phyloP scores from a whole-genome alignment of 108 stramenopile species.

The Thalassiosira profunda region DNA sequence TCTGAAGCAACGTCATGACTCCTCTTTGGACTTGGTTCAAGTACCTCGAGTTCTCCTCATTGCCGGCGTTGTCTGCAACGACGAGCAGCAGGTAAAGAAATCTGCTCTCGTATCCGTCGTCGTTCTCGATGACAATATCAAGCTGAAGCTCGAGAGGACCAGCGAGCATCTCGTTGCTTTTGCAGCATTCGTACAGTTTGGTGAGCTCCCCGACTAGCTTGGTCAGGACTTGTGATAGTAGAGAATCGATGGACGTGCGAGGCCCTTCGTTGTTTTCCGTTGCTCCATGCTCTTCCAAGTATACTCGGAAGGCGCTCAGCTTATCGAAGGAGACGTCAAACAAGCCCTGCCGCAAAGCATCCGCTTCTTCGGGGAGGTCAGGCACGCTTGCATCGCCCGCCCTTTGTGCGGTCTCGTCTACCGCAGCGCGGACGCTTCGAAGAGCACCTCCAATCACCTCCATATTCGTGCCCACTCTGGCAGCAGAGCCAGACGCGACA shows the following conservation, averaged over 20 bases:
- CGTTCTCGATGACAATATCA: constrained; percentile 35
- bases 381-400: background rate
- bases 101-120: constrained; percentile 54
- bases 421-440: constrained; percentile 55
- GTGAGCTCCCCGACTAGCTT: constrained; percentile 61
- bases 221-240: constrained; percentile 69
- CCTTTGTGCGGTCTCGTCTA: constrained; percentile 14
- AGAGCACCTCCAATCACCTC: constrained; percentile 90
- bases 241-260: constrained; percentile 47
- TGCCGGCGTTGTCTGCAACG: constrained; percentile 44
- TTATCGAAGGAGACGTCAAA: constrained; percentile 74
- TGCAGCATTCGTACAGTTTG: constrained; percentile 88
- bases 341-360: constrained; percentile 35
- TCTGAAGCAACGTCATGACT: constrained; percentile 64
- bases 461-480: constrained; percentile 88
- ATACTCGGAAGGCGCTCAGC: constrained; percentile 56
- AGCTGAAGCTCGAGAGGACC: constrained; percentile 20
- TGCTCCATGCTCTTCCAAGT: constrained; percentile 43
- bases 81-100: constrained; percentile 64
- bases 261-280: constrained; percentile 20
- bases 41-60: constrained; percentile 55
- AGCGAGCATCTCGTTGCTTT: constrained; percentile 66
- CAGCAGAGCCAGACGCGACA: constrained; percentile 73
- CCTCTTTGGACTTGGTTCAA: constrained; percentile 81
- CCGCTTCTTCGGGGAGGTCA: constrained; percentile 25